phyloP scores from a whole-genome alignment of 768 basidiomycete genomes.

The Tubosaeta sp. region DNA sequence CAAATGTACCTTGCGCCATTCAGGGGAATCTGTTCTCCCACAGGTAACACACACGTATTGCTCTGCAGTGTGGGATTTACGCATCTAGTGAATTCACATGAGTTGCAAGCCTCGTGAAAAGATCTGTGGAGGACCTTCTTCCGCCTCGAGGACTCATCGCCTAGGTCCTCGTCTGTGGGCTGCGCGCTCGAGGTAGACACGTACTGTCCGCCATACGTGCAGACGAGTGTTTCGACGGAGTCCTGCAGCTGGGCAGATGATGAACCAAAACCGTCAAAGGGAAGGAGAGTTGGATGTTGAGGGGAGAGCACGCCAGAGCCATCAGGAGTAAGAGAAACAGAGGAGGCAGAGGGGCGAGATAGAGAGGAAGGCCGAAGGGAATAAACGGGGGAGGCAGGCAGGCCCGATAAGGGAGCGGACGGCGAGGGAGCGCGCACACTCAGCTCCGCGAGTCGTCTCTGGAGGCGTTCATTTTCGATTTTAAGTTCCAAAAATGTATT shows the following conservation, averaged over 20 bases:
- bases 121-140: slow-evolving; percentile 49
- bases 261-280: slow-evolving; percentile 17
- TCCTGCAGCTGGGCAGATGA: slow-evolving; percentile 9
- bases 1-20: slow-evolving; percentile 81
- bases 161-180: slow-evolving; percentile 38
- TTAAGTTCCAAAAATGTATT: slow-evolving; percentile 80
- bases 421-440: slow-evolving; percentile 25
- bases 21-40: slow-evolving; percentile 92
- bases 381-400: slow-evolving; percentile 23
- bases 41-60: slow-evolving; percentile 90
- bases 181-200: slow-evolving; percentile 9
- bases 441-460: slow-evolving; percentile 52
- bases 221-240: slow-evolving; percentile 19
- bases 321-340: slow-evolving; percentile 12
- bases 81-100: slow-evolving; percentile 13
- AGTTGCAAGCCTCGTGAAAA: not conserved
- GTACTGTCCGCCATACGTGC: slow-evolving; percentile 17
- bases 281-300: slow-evolving; percentile 9
- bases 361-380: slow-evolving; percentile 27
- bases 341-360: slow-evolving; percentile 19
- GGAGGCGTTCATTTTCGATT: slow-evolving; percentile 78
- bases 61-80: slow-evolving; percentile 47
- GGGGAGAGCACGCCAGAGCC: slow-evolving; percentile 14
- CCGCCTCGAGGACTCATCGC: slow-evolving; percentile 52
- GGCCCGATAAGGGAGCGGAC: slow-evolving; percentile 11